Evolutionary conservation across 2,329 filamentous ascomycete species (phyloP), one percentile per base, ranked within the genome.

Genomic region (Stemphylium beticola): DNA sequence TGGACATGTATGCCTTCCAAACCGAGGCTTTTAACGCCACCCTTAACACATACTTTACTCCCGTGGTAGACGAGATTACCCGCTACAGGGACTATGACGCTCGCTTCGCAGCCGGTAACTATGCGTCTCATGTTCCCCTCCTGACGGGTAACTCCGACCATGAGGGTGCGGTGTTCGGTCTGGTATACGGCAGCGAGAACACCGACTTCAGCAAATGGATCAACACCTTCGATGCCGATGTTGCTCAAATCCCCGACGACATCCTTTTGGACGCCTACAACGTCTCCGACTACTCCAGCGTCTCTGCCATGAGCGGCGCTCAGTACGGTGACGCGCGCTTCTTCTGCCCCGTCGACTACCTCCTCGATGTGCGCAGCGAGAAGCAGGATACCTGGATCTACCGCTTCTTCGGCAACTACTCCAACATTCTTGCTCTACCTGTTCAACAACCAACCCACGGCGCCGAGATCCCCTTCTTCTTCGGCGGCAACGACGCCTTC

Each of bases 281-380:
- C 17, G 55, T 64, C 2, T 62, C 73, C 1, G 74, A 78, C 51
- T 79, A 65, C 15, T 41, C 41, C n/a, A 73, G 64, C 39, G 76
- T 76, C 15, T 74, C 78, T 3, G 70, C 74, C 10, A 74, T 76
- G 57, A 79, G 77, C 53, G 79, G 79, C 14, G 65, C 67, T 0
- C 78, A 80, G 64, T 70, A 70, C 38, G 79, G 78, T 24, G 79
- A 81, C 15, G 79, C 77, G 4, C 77, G 78, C 10, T 81, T 81
- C 68, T 75, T 79, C 61, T 81, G 79, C 57, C 60, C 67, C 2
- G 61, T 66, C 3, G 66, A 70, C 34, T 62, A 70, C 42, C 63
- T 80, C 10, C 55, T 76, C 24, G 75, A 79, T 52, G 36, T 79
- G 18, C 76, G 78, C 39, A 75, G 72, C 50, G 33, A 57, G 9